Evolutionary conservation across 306 rosid genomes (phyloP), one percentile per base, ranked within the genome.

Genomic region (Biancaea sappan): DNA sequence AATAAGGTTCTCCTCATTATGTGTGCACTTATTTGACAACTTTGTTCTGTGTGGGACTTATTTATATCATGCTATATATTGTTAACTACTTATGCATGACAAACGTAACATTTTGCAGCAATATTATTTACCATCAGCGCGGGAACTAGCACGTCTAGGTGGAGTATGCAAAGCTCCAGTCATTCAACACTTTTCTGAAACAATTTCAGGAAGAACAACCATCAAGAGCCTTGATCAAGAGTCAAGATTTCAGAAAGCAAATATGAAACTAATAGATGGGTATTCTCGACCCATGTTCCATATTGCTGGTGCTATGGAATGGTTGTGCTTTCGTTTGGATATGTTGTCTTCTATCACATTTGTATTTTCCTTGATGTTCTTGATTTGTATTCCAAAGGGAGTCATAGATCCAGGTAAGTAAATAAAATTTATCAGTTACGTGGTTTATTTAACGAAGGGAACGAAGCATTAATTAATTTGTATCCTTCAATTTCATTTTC

Each of bases 141-240:
- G 89, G 57, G 92, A 91, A 67, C 81, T 91, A 40, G 54, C 92
- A 19, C 85, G 95, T 1, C 73, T 89, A 74, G 83, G 79, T 62
- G 97, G 91, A 21, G 85, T 89, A 34, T 86, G 88, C 87, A 82
- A 91, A 77, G 92, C 95, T 73, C 92, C 92, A 14, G 79, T 86
- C 29, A 84, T 91, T 61, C 97, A 89, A 61, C 91, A 87, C 81
- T 91, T 89, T 76, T 52, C 95, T 0, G 92, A 91, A 81, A 89
- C 97, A 35, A 84, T 91, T 70, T 89, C 92, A 19, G 97, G 97
- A 22, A 46, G 85, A 37, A 77, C 85, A 34, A 91, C 95, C 24
- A 89, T 89, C 11, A 82, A 87, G 53, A 78, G 93, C 73, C 89
- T 89, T 53, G 84, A 89, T 63, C 88, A 89, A 59, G 92, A 81